phyloP scores from a whole-genome alignment of 139 green algal species.

The Micractinium conductrix region DNA sequence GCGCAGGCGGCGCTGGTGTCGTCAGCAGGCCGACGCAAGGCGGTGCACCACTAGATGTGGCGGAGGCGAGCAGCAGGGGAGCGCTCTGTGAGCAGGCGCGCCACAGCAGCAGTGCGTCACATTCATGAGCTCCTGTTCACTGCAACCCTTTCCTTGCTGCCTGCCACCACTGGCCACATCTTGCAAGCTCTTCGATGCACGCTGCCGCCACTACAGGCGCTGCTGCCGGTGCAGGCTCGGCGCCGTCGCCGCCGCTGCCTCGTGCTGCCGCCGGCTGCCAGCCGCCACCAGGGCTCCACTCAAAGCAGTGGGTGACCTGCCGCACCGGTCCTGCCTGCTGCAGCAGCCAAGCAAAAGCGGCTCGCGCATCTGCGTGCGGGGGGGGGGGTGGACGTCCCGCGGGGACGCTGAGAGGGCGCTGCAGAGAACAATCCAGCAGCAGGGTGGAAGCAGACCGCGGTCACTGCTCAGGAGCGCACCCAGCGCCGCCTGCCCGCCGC shows the following conservation, averaged over 20 bases:
- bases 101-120: too few relatives aligned
- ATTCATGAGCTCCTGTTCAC: too few relatives aligned
- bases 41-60: background rate
- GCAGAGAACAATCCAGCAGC: background rate
- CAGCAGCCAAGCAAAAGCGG: slow-evolving; percentile 8
- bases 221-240: background rate
- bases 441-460: background rate
- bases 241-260: too few relatives aligned
- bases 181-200: background rate
- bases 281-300: background rate
- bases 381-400: too few relatives aligned
- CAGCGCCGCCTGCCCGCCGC: background rate
- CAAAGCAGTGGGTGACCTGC: background rate
- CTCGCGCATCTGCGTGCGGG: slow-evolving; percentile 21
- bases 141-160: too few relatives aligned
- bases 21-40: background rate
- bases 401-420: background rate
- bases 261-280: background rate
- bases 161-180: background rate
- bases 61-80: too few relatives aligned
- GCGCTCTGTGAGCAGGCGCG: too few relatives aligned
- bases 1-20: slow-evolving; percentile 4
- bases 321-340: background rate
- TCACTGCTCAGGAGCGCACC: background rate
- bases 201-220: background rate